Evolutionary conservation across 1,284 basidiomycete species (phyloP).

Genomic region (Heterobasidion parviporum): DNA sequence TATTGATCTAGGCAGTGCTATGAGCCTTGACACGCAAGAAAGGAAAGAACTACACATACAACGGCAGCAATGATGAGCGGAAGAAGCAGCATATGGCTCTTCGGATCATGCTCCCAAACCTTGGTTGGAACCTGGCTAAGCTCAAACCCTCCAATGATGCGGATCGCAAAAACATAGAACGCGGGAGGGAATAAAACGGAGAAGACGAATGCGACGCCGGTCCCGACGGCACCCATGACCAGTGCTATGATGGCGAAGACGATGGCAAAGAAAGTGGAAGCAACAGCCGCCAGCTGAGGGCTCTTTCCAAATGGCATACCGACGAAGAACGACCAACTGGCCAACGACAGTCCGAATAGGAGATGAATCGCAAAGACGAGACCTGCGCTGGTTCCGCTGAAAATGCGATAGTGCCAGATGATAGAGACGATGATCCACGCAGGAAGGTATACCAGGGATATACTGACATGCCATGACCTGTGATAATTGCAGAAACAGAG

Average conservation of each 20-base stretch:
- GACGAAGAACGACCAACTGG: constrained; percentile 65
- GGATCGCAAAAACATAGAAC: constrained; percentile 67
- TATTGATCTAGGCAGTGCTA: constrained; percentile 38
- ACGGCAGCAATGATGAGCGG: constrained; percentile 56
- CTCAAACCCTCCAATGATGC: constrained; percentile 63
- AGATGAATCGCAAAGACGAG: constrained; percentile 60
- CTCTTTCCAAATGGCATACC: constrained; percentile 63
- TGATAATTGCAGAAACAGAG: background rate
- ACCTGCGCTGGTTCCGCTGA: constrained; percentile 50
- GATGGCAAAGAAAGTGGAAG: constrained; percentile 57
- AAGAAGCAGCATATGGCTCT: constrained; percentile 45
- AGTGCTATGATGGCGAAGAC: constrained; percentile 65
- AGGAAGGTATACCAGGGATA: constrained; percentile 48
- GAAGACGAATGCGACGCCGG: constrained; percentile 48
- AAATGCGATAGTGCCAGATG: constrained; percentile 60
- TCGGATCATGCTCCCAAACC: constrained; percentile 48
- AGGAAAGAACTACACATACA: constrained; percentile 28
- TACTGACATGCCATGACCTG: constrained; percentile 62
- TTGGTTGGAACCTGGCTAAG: constrained; percentile 43
- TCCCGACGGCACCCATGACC: constrained; percentile 37
- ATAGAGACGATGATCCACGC: constrained; percentile 61
- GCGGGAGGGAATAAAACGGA: constrained; percentile 68
- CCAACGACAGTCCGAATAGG: constrained; percentile 57
- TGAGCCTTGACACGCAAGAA: background rate
- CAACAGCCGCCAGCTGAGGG: constrained; percentile 66